Percentiles rank a stretch among this genome's conserved stretches.
phyloP scores from a whole-genome alignment of 202 grass and related monocot genomes.

The Tripidium arundinaceum region DNA sequence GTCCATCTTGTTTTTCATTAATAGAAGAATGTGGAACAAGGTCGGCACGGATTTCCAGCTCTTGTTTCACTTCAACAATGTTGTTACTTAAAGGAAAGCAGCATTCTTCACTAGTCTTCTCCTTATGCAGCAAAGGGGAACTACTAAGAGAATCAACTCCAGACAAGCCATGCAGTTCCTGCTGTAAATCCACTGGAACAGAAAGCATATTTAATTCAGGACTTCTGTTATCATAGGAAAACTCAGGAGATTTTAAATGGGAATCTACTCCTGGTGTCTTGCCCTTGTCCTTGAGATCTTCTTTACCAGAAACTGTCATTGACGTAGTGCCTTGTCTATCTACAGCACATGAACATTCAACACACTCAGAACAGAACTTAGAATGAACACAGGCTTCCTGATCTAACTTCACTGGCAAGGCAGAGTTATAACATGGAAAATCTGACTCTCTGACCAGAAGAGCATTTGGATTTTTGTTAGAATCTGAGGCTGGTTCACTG shows the following conservation, averaged over 20 bases:
- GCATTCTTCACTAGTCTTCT: slow-evolving; percentile 9
- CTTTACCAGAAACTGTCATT: slow-evolving; percentile 7
- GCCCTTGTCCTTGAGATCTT: slow-evolving; percentile 13
- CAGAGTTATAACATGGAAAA: neutral
- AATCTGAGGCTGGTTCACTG: slow-evolving; percentile 41
- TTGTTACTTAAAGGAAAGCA: slow-evolving; percentile 22
- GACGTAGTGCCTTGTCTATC: slow-evolving; percentile 14
- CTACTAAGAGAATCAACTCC: slow-evolving; percentile 19
- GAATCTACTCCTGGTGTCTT: slow-evolving; percentile 19
- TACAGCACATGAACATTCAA: slow-evolving; percentile 21
- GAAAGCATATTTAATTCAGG: slow-evolving; percentile 28
- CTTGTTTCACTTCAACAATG: slow-evolving; percentile 27
- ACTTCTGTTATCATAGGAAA: slow-evolving; percentile 32
- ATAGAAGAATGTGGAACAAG: slow-evolving; percentile 22
- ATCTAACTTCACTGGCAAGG: slow-evolving; percentile 13
- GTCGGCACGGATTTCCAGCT: slow-evolving; percentile 3
- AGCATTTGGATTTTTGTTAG: slow-evolving; percentile 12
- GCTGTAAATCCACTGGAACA: slow-evolving; percentile 32
- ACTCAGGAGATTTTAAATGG: slow-evolving; percentile 27
- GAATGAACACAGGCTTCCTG: slow-evolving; percentile 30
- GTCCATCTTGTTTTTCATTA: slow-evolving; percentile 14
- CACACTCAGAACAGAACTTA: slow-evolving; percentile 22
- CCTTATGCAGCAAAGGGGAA: slow-evolving; percentile 21
- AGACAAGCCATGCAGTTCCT: slow-evolving; percentile 13
- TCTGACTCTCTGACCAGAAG: slow-evolving; percentile 38